These are phyloP conservation scores for Hyphopichia wangnamkhiaoensis DNA, from an alignment of 1,139 yeast species.

Conservation along the genomic window DNA sequence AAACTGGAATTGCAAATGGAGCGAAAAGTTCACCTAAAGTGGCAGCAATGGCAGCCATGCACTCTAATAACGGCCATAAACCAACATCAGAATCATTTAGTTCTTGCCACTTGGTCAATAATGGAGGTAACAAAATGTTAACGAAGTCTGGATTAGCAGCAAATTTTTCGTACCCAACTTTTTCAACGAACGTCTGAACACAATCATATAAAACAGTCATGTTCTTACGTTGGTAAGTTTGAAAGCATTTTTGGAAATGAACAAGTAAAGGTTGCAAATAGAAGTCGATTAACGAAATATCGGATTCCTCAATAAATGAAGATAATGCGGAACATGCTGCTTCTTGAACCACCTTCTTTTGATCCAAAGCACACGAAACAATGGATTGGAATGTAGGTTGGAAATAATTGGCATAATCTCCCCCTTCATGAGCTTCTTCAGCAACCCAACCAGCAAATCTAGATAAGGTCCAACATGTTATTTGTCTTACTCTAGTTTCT, in stretches of 20 bases:
- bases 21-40: conserved; percentile 81
- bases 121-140: conserved; percentile 71
- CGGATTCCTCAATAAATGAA: conserved; percentile 77
- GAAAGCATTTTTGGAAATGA: conserved; percentile 74
- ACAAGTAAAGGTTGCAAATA: conserved; percentile 56
- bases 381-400: conserved; percentile 78
- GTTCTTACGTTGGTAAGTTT: conserved; percentile 77
- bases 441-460: conserved; percentile 84
- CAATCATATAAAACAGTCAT: conserved; percentile 84
- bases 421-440: conserved; percentile 61
- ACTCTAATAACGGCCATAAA: conserved; percentile 89
- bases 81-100: conserved; percentile 77
- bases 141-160: conserved; percentile 58
- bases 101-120: conserved; percentile 75
- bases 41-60: conserved; percentile 90
- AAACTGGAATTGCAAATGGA: conserved; percentile 90
- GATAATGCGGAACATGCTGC: conserved; percentile 90
- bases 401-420: conserved; percentile 65
- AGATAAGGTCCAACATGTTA: conserved; percentile 93
- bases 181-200: conserved; percentile 86
- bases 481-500: conserved; percentile 87
- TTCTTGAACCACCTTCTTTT: conserved; percentile 89
- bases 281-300: conserved; percentile 57
- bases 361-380: conserved; percentile 73
- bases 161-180: conserved; percentile 58